A percentile compares a stretch with the other conserved stretches of the same genome.
phyloP scores from a whole-genome alignment of 495 filamentous ascomycete genomes.

The Aspergillus kassunensis region DNA sequence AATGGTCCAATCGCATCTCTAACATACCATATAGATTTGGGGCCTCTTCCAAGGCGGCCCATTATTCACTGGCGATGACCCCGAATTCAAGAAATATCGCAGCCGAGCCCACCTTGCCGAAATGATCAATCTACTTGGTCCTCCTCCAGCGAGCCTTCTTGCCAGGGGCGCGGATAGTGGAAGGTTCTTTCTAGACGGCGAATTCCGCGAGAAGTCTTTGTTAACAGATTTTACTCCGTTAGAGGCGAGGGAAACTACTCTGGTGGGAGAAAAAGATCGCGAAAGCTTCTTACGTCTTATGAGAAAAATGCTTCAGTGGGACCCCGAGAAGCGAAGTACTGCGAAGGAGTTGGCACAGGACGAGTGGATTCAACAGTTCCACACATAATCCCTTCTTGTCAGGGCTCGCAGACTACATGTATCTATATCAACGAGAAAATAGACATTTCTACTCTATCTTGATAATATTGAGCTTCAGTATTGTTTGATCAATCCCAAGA shows the following conservation, averaged over 20 bases:
- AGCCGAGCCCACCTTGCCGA: conserved; percentile 42
- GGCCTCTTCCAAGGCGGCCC: conserved; percentile 25
- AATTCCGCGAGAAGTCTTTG: conserved; percentile 3
- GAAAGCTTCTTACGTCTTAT: conserved; percentile 35
- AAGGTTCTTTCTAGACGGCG: conserved; percentile 15
- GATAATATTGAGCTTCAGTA: too few species aligned
- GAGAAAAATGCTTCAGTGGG: conserved; percentile 34
- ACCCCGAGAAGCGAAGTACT: conserved; percentile 22
- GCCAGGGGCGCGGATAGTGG: conserved; percentile 17
- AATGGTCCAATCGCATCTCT: not conserved
- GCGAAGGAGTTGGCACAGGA: conserved; percentile 21
- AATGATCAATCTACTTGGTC: conserved; percentile 40
- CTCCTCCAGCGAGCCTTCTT: conserved; percentile 35
- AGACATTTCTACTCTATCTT: too few species aligned
- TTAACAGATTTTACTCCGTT: conserved; percentile 22
- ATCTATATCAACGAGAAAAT: too few species aligned
- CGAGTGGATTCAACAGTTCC: conserved; percentile 31
- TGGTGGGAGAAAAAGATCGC: conserved; percentile 22
- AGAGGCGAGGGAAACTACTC: conserved; percentile 26
- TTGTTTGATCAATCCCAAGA: too few species aligned
- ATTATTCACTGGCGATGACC: conserved; percentile 26
- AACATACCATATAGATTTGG: conserved; percentile 25
- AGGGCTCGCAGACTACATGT: too few species aligned
- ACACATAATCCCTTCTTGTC: too few species aligned
- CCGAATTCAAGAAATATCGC: conserved; percentile 24